phyloP scores from a whole-genome alignment of 192 early-diverging fungal species.

The Lunasporangiospora selenospora region DNA sequence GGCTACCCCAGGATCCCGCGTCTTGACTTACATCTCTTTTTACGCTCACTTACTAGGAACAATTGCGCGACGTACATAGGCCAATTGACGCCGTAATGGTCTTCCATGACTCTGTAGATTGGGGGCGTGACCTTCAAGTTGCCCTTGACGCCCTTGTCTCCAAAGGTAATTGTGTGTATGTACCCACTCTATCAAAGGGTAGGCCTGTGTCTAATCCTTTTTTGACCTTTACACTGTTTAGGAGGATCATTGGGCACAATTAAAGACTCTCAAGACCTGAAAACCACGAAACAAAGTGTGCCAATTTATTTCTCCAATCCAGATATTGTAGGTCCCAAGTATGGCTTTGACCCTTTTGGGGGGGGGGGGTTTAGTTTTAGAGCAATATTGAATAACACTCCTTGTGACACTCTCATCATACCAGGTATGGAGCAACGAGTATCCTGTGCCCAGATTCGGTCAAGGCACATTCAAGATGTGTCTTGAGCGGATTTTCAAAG shows the following conservation, averaged over 20 bases:
- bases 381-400: not conserved
- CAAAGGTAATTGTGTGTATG: slow-evolving; percentile 7
- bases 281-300: slow-evolving; percentile 53
- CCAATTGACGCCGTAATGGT: slow-evolving; percentile 77
- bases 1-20: too few relatives aligned
- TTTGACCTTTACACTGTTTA: slow-evolving; percentile 63
- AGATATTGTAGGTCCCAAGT: slow-evolving; percentile 52
- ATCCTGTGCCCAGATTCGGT: slow-evolving; percentile 74
- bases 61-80: slow-evolving; percentile 49
- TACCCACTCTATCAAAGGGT: too few relatives aligned
- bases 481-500: slow-evolving; percentile 73
- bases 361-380: not conserved
- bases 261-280: slow-evolving; percentile 24
- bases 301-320: slow-evolving; percentile 86
- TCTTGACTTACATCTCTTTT: not conserved
- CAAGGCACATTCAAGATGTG: slow-evolving; percentile 84
- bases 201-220: too few relatives aligned
- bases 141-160: slow-evolving; percentile 67
- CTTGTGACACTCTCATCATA: slow-evolving; percentile 34
- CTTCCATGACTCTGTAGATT: slow-evolving; percentile 89
- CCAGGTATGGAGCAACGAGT: slow-evolving; percentile 89
- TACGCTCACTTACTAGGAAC: slow-evolving; percentile 9
- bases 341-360: not conserved
- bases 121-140: slow-evolving; percentile 87
- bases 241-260: slow-evolving; percentile 65